Conservation (phyloP, 352 stramenopile species). For the Phytophthora ramorum region DNA sequence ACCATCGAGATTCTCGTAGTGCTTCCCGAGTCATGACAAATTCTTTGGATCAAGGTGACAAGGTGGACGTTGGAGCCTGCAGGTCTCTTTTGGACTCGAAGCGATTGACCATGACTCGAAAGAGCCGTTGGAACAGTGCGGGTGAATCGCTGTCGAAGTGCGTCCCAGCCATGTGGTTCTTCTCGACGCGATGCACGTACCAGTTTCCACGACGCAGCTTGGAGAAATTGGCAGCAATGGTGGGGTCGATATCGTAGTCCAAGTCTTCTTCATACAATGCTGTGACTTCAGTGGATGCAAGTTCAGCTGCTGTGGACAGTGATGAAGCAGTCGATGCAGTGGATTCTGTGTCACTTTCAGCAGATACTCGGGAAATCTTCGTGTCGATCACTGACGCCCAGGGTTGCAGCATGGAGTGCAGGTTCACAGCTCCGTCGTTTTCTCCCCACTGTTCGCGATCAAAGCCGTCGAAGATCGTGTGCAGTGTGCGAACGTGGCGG, state of each 20-base stretch:
- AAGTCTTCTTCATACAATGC: conserved; percentile 4
- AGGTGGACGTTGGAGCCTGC: not conserved
- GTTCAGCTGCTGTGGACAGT: conserved; percentile 28
- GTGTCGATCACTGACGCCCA: conserved; percentile 20
- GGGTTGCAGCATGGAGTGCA: conserved; percentile 62
- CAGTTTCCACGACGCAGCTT: conserved; percentile 38
- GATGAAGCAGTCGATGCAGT: conserved; percentile 32
- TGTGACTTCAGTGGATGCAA: not conserved
- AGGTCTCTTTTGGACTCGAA: conserved; percentile 38
- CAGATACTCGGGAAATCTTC: conserved; percentile 8
- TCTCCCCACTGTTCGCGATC: conserved; percentile 60
- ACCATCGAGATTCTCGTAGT: too few species aligned
- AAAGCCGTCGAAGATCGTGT: conserved; percentile 69
- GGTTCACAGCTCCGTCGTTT: conserved; percentile 78
- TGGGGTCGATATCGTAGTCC: conserved; percentile 19
- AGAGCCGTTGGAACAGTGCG: conserved; percentile 67
- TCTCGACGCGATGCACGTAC: conserved; percentile 74
- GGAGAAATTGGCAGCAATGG: conserved; percentile 13
- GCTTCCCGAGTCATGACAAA: too few species aligned
- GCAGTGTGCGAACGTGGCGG: conserved; percentile 45
- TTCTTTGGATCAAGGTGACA: not conserved
- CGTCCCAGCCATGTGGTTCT: conserved; percentile 76
- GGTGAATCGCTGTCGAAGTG: conserved; percentile 63
- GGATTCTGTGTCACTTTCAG: conserved; percentile 30
- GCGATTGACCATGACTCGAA: conserved; percentile 52